Evolutionary conservation across 257 asterid species (phyloP).

Genomic region (Scutellaria minor): DNA sequence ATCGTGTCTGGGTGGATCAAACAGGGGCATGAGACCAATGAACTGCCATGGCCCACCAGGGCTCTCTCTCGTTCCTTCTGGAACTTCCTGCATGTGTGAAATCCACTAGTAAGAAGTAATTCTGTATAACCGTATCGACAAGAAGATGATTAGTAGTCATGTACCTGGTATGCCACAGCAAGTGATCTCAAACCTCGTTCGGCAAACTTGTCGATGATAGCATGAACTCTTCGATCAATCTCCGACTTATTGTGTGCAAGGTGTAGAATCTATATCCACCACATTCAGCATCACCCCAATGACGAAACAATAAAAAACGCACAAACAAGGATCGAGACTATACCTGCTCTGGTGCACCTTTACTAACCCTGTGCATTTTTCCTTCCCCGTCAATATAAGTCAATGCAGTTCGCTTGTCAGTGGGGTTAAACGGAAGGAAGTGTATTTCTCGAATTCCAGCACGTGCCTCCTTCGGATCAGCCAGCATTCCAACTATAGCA

Average conservation of each 20-base stretch:
- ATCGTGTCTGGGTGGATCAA: constrained; percentile 95
- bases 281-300: constrained; percentile 27
- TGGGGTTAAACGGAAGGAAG: constrained; percentile 97
- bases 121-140: background rate
- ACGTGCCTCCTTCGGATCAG: constrained; percentile 99
- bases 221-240: constrained; percentile 80
- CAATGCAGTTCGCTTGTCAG: constrained; percentile 93
- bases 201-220: constrained; percentile 87
- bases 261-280: constrained; percentile 63
- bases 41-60: constrained; percentile 94
- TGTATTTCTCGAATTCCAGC: constrained; percentile 94
- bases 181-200: constrained; percentile 92
- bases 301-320: background rate
- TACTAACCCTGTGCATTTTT: constrained; percentile 97
- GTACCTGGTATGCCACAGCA: constrained; percentile 92
- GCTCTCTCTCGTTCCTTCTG: constrained; percentile 82
- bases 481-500: constrained; percentile 96
- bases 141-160: background rate
- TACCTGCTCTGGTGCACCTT: constrained; percentile 99
- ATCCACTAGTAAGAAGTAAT: constrained; percentile 7
- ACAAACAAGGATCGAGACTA: constrained; percentile 1
- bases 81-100: constrained; percentile 66
- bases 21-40: constrained; percentile 89
- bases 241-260: constrained; percentile 80
- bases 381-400: constrained; percentile 85